These are phyloP conservation scores for Phellopilus nigrolimitatus DNA, from an alignment of 1,284 basidiomycete genomes.

Conservation along the genomic window DNA sequence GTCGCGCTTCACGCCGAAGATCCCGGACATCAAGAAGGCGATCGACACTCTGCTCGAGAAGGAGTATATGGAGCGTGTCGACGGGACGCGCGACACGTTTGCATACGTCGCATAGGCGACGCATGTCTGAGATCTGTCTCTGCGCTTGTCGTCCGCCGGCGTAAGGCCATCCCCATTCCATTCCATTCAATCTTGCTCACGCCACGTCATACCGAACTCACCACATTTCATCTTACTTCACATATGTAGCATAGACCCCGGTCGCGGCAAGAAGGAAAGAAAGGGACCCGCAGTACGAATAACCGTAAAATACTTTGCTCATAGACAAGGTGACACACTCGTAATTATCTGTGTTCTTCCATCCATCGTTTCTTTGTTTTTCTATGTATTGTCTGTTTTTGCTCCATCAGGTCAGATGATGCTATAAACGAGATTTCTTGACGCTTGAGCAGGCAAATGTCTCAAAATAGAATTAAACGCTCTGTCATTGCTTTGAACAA, in stretches of 20 bases:
- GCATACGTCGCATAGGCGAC: constrained; percentile 60
- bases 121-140: not conserved
- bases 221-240: not conserved
- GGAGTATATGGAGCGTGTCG: constrained; percentile 94
- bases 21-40: constrained; percentile 93
- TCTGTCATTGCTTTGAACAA: no score
- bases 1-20: constrained; percentile 84
- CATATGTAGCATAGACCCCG: not conserved
- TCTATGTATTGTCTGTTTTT: no score
- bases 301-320: no score
- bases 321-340: not conserved
- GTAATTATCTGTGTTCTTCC: not conserved
- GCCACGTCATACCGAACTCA: no score
- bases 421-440: no score
- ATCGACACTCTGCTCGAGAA: constrained; percentile 96
- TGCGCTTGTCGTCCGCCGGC: not conserved
- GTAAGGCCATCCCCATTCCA: not conserved
- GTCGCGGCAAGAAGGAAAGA: not conserved
- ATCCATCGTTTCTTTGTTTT: not conserved
- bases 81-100: constrained; percentile 76
- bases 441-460: no score
- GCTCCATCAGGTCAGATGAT: no score
- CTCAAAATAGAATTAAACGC: no score
- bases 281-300: no score
- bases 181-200: not conserved